Percentiles rank a stretch among this genome's conserved stretches.
phyloP scores from a whole-genome alignment of 441 rosid genomes.

The Geranium incanum region DNA sequence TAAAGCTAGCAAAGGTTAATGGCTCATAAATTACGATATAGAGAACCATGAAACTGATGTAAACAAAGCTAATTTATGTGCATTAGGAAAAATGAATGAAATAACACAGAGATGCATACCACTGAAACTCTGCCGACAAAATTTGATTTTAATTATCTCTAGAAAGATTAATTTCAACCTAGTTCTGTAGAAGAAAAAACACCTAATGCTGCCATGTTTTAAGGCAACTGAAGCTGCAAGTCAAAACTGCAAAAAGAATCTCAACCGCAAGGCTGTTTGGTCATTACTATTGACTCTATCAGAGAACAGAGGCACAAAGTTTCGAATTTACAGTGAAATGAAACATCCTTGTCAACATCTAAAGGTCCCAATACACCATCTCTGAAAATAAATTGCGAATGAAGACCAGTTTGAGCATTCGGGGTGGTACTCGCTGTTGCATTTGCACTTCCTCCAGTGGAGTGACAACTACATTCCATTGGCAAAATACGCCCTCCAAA shows the following conservation, averaged over 20 bases:
- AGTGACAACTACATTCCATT: conserved; percentile 54
- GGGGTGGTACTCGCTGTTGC: conserved; percentile 23
- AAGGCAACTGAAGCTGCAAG: conserved; percentile 19
- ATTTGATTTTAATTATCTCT: not conserved
- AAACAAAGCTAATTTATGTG: not conserved
- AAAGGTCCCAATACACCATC: conserved; percentile 63
- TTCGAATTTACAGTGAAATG: conserved; percentile 48
- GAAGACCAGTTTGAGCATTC: conserved; percentile 24
- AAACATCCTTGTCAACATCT: conserved; percentile 24
- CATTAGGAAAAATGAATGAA: not conserved
- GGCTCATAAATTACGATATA: not conserved
- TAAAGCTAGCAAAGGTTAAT: not conserved
- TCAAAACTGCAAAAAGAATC: conserved; percentile 15
- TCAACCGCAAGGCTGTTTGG: conserved; percentile 47
- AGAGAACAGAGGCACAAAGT: conserved; percentile 60
- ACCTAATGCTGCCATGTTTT: conserved; percentile 12
- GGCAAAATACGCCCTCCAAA: conserved; percentile 27
- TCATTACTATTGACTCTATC: conserved; percentile 43
- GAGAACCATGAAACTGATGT: not conserved
- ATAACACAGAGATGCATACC: not conserved
- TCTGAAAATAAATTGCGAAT: conserved; percentile 49
- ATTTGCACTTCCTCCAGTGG: conserved; percentile 22
- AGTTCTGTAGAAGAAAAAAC: not conserved
- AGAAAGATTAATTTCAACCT: not conserved
- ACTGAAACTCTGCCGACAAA: not conserved